These are phyloP conservation scores for Lactarius quietus DNA, from an alignment of 768 basidiomycete species.

Conservation along the genomic window DNA sequence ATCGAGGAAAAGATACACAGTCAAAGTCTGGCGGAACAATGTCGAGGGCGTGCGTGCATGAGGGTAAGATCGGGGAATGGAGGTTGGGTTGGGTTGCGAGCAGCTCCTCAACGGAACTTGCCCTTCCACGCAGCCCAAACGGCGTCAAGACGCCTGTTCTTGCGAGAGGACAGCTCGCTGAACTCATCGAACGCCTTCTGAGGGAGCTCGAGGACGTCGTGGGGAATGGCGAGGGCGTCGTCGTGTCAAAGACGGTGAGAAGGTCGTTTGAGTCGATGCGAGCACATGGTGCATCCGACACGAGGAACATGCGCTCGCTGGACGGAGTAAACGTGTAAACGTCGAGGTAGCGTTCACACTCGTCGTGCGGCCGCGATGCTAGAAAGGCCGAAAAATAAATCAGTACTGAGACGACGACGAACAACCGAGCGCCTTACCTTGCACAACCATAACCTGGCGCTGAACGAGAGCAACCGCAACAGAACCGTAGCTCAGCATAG, in stretches of 20 bases:
- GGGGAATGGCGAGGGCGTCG: slow-evolving; percentile 32
- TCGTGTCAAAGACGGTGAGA: slow-evolving; percentile 53
- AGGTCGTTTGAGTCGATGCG: slow-evolving; percentile 60
- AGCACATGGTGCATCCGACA: slow-evolving; percentile 53
- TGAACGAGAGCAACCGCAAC: slow-evolving; percentile 68
- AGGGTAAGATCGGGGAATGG: too few relatives aligned
- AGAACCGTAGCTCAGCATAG: slow-evolving; percentile 41
- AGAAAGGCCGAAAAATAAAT: background rate
- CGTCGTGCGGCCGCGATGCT: slow-evolving; percentile 57
- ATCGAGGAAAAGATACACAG: background rate
- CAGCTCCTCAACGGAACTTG: slow-evolving; percentile 17
- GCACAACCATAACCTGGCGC: slow-evolving; percentile 63
- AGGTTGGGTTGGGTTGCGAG: background rate
- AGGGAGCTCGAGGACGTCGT: slow-evolving; percentile 64
- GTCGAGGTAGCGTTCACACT: slow-evolving; percentile 57
- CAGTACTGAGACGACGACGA: background rate
- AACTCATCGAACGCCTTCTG: slow-evolving; percentile 57
- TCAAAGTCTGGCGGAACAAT: background rate
- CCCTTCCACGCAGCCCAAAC: slow-evolving; percentile 52
- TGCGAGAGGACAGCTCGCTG: slow-evolving; percentile 47
- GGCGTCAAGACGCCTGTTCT: slow-evolving; percentile 54
- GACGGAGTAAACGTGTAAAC: slow-evolving; percentile 64
- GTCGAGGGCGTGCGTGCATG: background rate
- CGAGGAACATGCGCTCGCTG: slow-evolving; percentile 63
- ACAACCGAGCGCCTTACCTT: slow-evolving; percentile 43